Conservation (phyloP, 305 asterid genomes). For the Plantago coronopus region DNA sequence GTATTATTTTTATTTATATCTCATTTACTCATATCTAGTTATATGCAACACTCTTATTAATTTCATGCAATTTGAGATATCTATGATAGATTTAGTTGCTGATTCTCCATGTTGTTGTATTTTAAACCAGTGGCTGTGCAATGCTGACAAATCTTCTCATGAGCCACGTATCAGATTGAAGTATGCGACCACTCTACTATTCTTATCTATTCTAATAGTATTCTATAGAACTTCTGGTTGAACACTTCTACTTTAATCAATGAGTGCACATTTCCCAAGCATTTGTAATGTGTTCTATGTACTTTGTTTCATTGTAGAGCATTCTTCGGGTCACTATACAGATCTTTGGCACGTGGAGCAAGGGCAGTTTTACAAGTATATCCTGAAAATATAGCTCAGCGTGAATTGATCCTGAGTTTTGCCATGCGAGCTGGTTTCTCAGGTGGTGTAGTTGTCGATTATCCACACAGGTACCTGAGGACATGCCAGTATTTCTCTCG, state of each 20-base stretch:
- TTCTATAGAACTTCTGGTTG: too few relatives aligned
- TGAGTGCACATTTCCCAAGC: too few relatives aligned
- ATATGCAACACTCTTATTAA: background rate
- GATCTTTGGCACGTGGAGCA: slow-evolving; percentile 86
- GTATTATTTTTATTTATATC: too few relatives aligned
- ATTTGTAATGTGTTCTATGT: slow-evolving; percentile 13
- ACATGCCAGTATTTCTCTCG: slow-evolving; percentile 13
- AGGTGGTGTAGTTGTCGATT: slow-evolving; percentile 89
- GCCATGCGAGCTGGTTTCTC: slow-evolving; percentile 97
- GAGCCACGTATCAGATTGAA: slow-evolving; percentile 89
- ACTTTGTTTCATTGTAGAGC: slow-evolving; percentile 50
- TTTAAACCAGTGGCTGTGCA: slow-evolving; percentile 80
- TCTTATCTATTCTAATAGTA: slow-evolving; percentile 7
- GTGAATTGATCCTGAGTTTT: slow-evolving; percentile 73
- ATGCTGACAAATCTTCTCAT: slow-evolving; percentile 91
- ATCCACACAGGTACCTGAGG: slow-evolving; percentile 68
- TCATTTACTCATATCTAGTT: background rate
- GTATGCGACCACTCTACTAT: slow-evolving; percentile 45
- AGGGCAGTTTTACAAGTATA: slow-evolving; percentile 89
- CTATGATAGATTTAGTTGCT: slow-evolving; percentile 9
- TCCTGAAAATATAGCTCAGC: slow-evolving; percentile 85
- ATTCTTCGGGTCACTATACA: slow-evolving; percentile 77
- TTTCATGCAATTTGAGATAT: background rate
- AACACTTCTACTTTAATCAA: too few relatives aligned
- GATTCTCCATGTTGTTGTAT: slow-evolving; percentile 23